These are phyloP conservation scores for Lumnitzera littorea DNA, from an alignment of 345 rosid genomes.

Conservation along the genomic window DNA sequence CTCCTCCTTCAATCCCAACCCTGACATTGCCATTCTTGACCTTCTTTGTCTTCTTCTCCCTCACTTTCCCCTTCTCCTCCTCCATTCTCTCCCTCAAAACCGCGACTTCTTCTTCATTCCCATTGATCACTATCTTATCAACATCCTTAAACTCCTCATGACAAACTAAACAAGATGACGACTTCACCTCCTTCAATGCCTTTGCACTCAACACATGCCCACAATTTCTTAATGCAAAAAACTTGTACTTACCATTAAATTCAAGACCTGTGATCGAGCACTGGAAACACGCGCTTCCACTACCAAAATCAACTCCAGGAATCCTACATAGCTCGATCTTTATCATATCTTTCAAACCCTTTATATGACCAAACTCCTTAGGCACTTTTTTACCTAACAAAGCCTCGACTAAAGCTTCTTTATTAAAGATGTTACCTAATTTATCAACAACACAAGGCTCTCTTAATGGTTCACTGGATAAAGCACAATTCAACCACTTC, in stretches of 20 bases:
- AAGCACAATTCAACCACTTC: slow-evolving; percentile 77
- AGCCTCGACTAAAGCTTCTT: slow-evolving; percentile 72
- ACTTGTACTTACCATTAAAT: slow-evolving; percentile 79
- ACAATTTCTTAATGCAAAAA: slow-evolving; percentile 61
- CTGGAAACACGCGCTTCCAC: slow-evolving; percentile 42
- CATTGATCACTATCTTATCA: slow-evolving; percentile 79
- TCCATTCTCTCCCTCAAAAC: slow-evolving; percentile 64
- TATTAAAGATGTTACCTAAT: slow-evolving; percentile 78
- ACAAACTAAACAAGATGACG: slow-evolving; percentile 81
- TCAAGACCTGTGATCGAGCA: slow-evolving; percentile 80
- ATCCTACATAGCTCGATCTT: slow-evolving; percentile 48
- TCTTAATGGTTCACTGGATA: slow-evolving; percentile 64
- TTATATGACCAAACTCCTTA: slow-evolving; percentile 56
- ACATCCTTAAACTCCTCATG: slow-evolving; percentile 54
- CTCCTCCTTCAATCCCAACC: slow-evolving; percentile 16
- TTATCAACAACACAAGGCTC: slow-evolving; percentile 86
- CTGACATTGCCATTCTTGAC: slow-evolving; percentile 31
- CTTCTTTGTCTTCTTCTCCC: slow-evolving; percentile 63
- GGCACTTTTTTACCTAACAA: slow-evolving; percentile 66
- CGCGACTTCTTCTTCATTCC: slow-evolving; percentile 68
- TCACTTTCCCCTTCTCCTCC: slow-evolving; percentile 48
- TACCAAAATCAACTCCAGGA: slow-evolving; percentile 37
- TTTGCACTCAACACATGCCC: slow-evolving; percentile 93
- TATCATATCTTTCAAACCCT: slow-evolving; percentile 78
- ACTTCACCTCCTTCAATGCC: slow-evolving; percentile 88